Evolutionary conservation across 1,139 yeast species (phyloP), one percentile per base, ranked within the genome.

Genomic region (Yamadazyma sp.): DNA sequence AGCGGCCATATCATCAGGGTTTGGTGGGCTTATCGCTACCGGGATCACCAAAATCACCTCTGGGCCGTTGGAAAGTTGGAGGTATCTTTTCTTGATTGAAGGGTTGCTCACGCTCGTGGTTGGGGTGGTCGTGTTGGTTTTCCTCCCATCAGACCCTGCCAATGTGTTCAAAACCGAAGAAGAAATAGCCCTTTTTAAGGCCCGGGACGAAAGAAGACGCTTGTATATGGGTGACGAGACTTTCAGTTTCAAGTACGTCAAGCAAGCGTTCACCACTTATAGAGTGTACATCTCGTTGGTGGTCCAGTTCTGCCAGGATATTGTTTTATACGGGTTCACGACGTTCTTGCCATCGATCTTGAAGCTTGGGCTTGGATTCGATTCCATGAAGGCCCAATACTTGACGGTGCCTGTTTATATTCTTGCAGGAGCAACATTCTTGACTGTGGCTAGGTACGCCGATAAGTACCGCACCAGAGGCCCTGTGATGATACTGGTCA

Each of bases 331-430:
- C 46, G 79, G 79, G 5, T 66, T 73, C 40, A 67, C 75, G 1
- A 73, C 76, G 0, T 75, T 74, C 47, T 56, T 75, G 37, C 79
- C 79, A 15, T 61, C 69, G 5, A 71, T 74, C 37, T 62, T 75
- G 40, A 55, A 56, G 37, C 34, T 27, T 15, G 72, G 71, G 17
- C 59, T 75, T 53, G 79, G 79, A 0, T 75, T 65, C 51, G 61
- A 65, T 23, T 58, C 54, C 26, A 61, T 72, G 36, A 55, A 61
- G 42, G 72, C 79, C 1, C 80, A 76, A 50, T 61, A 73, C 35
- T 54, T 76, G 26, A 32, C 44, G 2, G 35, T 41, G 14, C 44
- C 44, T 6, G 37, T 40, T 14, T 40, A 40, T 31, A 58, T 70
- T 32, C 49, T 69, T 34, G 67, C 77, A 1, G 71, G 75, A 5